These are phyloP conservation scores for Geoglossum cookeanum DNA, from an alignment of 2,329 filamentous ascomycete species.

Conservation along the genomic window DNA sequence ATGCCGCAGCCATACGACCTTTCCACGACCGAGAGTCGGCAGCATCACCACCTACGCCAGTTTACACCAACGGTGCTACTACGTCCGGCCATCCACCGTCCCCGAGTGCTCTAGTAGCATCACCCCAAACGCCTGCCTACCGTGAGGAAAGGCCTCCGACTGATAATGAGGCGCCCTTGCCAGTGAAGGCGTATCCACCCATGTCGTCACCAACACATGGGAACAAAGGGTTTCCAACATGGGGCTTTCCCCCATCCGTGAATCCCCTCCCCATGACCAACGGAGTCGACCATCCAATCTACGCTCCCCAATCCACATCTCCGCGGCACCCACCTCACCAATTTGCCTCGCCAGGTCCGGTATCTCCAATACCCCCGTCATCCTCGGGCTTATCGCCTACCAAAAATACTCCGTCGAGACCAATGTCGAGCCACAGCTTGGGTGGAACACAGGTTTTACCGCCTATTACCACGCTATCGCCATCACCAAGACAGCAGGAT, in stretches of 20 bases:
- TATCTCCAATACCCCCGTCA: conserved; percentile 12
- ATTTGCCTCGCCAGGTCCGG: neutral
- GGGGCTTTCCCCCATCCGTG: conserved; percentile 23
- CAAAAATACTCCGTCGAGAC: conserved; percentile 22
- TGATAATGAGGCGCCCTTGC: neutral
- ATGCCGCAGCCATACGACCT: neutral
- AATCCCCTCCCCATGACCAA: conserved; percentile 12
- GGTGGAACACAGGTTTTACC: neutral
- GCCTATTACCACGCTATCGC: conserved; percentile 1
- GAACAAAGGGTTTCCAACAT: conserved; percentile 22
- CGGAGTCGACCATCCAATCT: neutral
- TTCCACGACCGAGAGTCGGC: neutral
- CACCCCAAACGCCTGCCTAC: neutral
- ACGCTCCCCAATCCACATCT: conserved; percentile 19
- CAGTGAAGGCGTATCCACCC: neutral
- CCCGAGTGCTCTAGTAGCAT: neutral
- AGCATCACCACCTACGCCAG: neutral
- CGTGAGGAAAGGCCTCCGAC: neutral
- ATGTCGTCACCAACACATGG: neutral
- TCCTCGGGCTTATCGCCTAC: conserved; percentile 25
- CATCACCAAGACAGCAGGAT: conserved; percentile 1
- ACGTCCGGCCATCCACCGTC: neutral
- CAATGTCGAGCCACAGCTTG: neutral
- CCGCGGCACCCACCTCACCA: conserved; percentile 4
- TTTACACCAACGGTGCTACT: neutral